Evolutionary conservation across 108 stramenopile species (phyloP), one percentile per base, ranked within the genome.

Genomic region (Stephanodiscus minutulus): DNA sequence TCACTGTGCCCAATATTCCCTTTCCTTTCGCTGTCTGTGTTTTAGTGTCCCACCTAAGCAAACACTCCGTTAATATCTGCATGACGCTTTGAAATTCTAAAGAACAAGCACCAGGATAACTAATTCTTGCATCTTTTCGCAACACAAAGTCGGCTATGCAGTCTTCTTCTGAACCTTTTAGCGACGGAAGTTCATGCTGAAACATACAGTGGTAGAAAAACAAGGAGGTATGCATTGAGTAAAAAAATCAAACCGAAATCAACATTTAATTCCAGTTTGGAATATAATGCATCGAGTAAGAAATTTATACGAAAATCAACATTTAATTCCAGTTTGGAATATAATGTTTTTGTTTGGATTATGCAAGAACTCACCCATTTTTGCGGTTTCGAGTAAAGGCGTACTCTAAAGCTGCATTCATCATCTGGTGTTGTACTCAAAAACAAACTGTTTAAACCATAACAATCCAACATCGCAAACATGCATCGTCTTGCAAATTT

Each of bases 31-130:
- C 7, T 72, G 53, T n/a, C n/a, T n/a, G n/a, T n/a, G n/a, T n/a
- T n/a, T n/a, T n/a, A n/a, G n/a, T n/a, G n/a, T n/a, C n/a, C 71
- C 71, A 72, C 39, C 43, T 29, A n/a, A 72, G 55, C 2, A 72
- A 22, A 10, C 33, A 25, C 36, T 72, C 53, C 2, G 50, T 64
- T 13, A 63, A 21, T 44, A 72, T 72, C 10, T 72, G 50, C 71
- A 72, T 72, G 20, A 33, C 35, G 55, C 49, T 72, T 44, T 72
- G 71, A 52, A 61, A 71, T 36, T 71, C 70, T 8, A 52, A 33
- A 0, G 70, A 50, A 36, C 70, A 71, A 20, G 71, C 71, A 25
- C 71, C 71, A 37, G 71, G 71, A 18, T 64, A 73, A 7, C 39
- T 46, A 11, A 18, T 27, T 29, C 72, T 20, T 13, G 46, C 28